Evolutionary conservation across 2,329 filamentous ascomycete genomes (phyloP).

Genomic region (Talaromyces sp.): DNA sequence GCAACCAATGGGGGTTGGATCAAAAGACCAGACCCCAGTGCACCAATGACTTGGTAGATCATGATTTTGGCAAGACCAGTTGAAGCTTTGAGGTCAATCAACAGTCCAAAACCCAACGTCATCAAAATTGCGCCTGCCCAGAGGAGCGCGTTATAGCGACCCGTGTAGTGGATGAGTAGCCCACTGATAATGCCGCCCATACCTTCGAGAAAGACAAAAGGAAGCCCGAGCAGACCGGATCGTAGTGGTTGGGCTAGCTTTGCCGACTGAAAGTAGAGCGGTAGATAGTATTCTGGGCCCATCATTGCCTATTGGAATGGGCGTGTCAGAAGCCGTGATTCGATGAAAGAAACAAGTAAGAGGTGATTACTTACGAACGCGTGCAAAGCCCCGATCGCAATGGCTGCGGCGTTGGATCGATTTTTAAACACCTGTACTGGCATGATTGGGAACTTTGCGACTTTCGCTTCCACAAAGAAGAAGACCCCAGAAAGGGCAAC

Average conservation of each 20-base stretch:
- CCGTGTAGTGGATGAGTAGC: conserved; percentile 41
- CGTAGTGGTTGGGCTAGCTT: conserved; percentile 20
- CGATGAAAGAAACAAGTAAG: neutral
- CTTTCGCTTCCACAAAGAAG: conserved; percentile 24
- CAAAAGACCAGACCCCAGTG: conserved; percentile 45
- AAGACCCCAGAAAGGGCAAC: neutral
- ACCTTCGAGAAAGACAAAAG: conserved; percentile 15
- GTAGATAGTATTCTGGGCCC: conserved; percentile 20
- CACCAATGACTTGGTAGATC: conserved; percentile 30
- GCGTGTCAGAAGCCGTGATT: conserved; percentile 5
- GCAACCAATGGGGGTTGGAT: conserved; percentile 51
- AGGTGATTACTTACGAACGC: neutral
- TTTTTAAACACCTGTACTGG: conserved; percentile 48
- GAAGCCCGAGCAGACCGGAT: conserved; percentile 22
- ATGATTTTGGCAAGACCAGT: conserved; percentile 28
- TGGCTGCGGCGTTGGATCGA: conserved; percentile 18
- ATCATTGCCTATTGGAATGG: conserved; percentile 16
- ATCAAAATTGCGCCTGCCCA: conserved; percentile 34
- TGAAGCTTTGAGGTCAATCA: conserved; percentile 29
- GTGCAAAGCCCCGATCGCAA: conserved; percentile 4
- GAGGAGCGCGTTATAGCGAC: conserved; percentile 39
- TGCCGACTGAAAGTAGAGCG: conserved; percentile 26
- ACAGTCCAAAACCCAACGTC: conserved; percentile 39
- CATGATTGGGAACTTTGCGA: conserved; percentile 62
- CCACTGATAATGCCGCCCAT: conserved; percentile 40